Percentiles rank a stretch among this genome's conserved stretches.
Conservation (phyloP, 1,284 basidiomycete species). For the Microbotryomycetes sp. region DNA sequence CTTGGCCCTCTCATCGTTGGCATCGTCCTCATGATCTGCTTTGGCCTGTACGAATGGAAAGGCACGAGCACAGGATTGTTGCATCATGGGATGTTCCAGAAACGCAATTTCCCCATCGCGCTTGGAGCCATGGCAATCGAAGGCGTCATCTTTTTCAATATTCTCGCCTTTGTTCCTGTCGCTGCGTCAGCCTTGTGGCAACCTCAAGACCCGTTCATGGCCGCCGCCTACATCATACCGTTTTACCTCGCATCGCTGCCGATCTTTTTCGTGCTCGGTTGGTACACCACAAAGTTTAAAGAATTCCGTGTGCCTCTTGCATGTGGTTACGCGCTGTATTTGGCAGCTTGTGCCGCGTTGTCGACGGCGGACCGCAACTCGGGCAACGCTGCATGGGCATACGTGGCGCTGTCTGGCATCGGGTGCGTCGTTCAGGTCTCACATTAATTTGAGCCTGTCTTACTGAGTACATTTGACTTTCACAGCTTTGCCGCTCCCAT, state of each 20-base stretch:
- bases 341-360: constrained; percentile 5
- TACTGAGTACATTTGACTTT: constrained; percentile 8
- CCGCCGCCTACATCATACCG: constrained; percentile 5
- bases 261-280: neutral
- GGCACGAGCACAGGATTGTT: constrained; percentile 13
- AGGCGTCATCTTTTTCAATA: constrained; percentile 15
- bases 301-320: neutral
- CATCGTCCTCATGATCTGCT: constrained; percentile 9
- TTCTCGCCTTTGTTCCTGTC: constrained; percentile 8
- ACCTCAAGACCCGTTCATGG: constrained; percentile 11
- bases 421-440: neutral
- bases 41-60: constrained; percentile 16
- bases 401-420: neutral
- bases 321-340: constrained; percentile 3
- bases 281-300: neutral
- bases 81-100: constrained; percentile 15
- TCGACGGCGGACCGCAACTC: neutral
- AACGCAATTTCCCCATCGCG: constrained; percentile 17
- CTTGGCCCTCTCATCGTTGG: constrained; percentile 14
- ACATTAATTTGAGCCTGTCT: constrained; percentile 5
- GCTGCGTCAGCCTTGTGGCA: constrained; percentile 12
- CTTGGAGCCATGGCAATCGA: constrained; percentile 13
- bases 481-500: constrained; percentile 10
- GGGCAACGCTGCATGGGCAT: neutral
- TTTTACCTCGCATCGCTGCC: constrained; percentile 10